Evolutionary conservation across 164 flowering plant genomes (phyloP).

Genomic region (Litsea cubeba): DNA sequence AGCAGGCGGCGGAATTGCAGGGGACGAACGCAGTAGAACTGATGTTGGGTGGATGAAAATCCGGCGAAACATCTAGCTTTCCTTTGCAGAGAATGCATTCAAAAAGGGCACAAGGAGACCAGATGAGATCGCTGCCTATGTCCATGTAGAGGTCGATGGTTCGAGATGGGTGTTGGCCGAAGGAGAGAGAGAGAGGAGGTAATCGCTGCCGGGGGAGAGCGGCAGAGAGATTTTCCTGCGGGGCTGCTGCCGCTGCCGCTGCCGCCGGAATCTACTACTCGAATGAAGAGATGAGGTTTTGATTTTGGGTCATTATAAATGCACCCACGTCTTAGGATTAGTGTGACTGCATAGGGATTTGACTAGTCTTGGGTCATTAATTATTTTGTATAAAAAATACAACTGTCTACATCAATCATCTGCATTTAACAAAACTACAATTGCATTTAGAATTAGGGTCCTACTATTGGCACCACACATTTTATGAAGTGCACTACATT

Average conservation of each 20-base stretch:
- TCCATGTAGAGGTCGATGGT: conserved; percentile 69
- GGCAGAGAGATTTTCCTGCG: conserved; percentile 63
- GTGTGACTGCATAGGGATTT: no score
- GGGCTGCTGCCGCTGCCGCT: no score
- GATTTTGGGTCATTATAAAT: no score
- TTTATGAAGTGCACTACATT: no score
- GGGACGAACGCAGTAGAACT: conserved; percentile 37
- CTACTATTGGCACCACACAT: no score
- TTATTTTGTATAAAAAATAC: no score
- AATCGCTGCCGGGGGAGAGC: conserved; percentile 79
- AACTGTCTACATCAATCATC: no score
- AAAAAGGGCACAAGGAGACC: conserved; percentile 86
- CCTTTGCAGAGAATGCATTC: conserved; percentile 84
- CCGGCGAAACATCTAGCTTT: conserved; percentile 24
- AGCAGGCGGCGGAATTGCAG: conserved; percentile 63
- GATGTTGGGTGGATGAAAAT: conserved; percentile 24
- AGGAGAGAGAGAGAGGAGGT: conserved; percentile 60
- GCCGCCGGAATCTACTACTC: conserved; percentile 45
- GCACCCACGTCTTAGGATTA: no score
- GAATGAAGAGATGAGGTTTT: conserved; percentile 62
- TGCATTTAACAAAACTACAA: no score
- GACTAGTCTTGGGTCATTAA: no score
- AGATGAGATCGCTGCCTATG: conserved; percentile 91
- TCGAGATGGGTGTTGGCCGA: conserved; percentile 40
- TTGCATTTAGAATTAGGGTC: no score